Evolutionary conservation across 148 eudicot genomes (phyloP), one percentile per base, ranked within the genome.

Genomic region (Rhododendron henanense): DNA sequence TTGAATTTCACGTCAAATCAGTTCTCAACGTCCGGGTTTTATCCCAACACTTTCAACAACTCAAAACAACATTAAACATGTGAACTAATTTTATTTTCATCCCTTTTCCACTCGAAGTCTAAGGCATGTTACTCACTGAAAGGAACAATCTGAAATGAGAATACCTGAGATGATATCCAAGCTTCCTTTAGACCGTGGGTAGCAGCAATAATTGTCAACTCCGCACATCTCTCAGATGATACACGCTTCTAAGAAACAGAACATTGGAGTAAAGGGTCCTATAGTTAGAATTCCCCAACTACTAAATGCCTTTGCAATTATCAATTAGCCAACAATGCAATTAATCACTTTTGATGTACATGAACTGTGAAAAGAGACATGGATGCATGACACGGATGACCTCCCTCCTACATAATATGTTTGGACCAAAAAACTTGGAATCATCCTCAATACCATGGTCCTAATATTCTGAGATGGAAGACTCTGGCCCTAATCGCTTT

Each of bases 101-200:
- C 53, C 16, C 18, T 78, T 78, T 78, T 78, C 31, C 77, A 45
- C 65, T 45, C 51, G 7, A 16, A 50, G 61, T 44, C 39, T 7
- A 63, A 10, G 69, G 50, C 67, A 78, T 48, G 79, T 37, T 65
- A 25, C 23, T 5, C 1, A 25, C 39, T 2, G 31, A 25, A 69
- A 67, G n/a, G 6, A 65, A 35, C 41, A 76, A 75, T 31, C 23
- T 31, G 10, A 80, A 85, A 53, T 6, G 61, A 31, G 81, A 78
- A 81, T 87, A 97, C 99, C 94, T 97, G 99, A 87, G 91, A 93
- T 10, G 99, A 95, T 94, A 97, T 97, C 99, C 99, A 97, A 86
- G 85, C 98, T 91, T 97, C 99, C 91, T 97, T 97, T 87, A 96
- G 88, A 84, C 93, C 94, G 89, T 97, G 98, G 88, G 94, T 95